These are phyloP conservation scores for Penicillium sp. DNA, from an alignment of 2,329 filamentous ascomycete genomes.

Conservation along the genomic window DNA sequence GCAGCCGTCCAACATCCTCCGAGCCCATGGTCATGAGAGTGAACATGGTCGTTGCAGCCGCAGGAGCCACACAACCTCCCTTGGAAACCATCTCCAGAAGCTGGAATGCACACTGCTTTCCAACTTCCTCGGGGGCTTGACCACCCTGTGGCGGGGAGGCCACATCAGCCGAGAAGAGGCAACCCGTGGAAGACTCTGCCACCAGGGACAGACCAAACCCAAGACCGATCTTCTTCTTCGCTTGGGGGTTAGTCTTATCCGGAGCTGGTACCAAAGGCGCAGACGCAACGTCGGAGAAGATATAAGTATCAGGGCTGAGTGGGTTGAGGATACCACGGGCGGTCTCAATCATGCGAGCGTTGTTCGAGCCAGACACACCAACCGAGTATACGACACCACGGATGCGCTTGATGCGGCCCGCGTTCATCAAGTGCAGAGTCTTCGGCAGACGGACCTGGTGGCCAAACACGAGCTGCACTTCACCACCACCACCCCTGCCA, in stretches of 20 bases:
- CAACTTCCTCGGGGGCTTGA: slow-evolving; percentile 83
- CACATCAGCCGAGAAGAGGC: slow-evolving; percentile 84
- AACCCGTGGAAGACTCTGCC: slow-evolving; percentile 84
- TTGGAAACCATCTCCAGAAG: slow-evolving; percentile 77
- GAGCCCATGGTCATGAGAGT: slow-evolving; percentile 97
- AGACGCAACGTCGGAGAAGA: slow-evolving; percentile 68
- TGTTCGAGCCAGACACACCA: slow-evolving; percentile 88
- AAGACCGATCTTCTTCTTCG: slow-evolving; percentile 67
- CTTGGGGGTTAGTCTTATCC: slow-evolving; percentile 62
- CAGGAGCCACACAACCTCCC: slow-evolving; percentile 75
- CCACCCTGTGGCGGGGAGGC: slow-evolving; percentile 72
- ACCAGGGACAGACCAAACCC: slow-evolving; percentile 90
- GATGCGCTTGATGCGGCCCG: slow-evolving; percentile 82
- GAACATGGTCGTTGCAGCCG: slow-evolving; percentile 71
- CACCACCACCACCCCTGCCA: slow-evolving; percentile 78
- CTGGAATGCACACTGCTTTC: slow-evolving; percentile 82
- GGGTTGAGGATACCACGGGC: slow-evolving; percentile 84
- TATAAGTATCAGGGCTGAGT: slow-evolving; percentile 83
- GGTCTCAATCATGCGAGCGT: slow-evolving; percentile 89
- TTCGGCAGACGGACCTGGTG: slow-evolving; percentile 92
- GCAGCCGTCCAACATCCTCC: slow-evolving; percentile 86
- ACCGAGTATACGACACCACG: slow-evolving; percentile 91
- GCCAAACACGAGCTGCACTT: slow-evolving; percentile 90
- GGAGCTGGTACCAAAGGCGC: slow-evolving; percentile 64
- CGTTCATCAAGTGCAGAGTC: slow-evolving; percentile 81